Evolutionary conservation across 345 rosid species (phyloP), one percentile per base, ranked within the genome.

Genomic region (Cardamine chenopodiifolia): DNA sequence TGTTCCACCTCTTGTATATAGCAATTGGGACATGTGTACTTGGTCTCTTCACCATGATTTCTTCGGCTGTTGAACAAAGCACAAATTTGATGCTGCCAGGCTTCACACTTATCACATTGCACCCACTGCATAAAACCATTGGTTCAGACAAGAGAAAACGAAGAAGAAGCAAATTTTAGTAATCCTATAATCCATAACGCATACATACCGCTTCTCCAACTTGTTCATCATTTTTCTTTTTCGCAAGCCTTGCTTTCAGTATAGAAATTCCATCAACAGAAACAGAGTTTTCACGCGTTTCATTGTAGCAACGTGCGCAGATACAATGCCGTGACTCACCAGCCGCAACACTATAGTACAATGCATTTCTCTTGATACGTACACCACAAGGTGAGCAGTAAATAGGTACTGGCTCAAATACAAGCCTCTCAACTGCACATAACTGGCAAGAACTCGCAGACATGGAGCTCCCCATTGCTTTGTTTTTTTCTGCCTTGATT

Each of bases 51-150:
- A 7, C 98, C 98, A 80, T 93, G 96, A 83, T 93, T 91, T 74
- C 89, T 83, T 80, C 97, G 78, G 68, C 89, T 91, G 80, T 93
- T 93, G 82, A 93, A 93, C 73, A 93, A 75, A 70, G 94, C 94
- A 78, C 96, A 93, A 19, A 91, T 87, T 74, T 89, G 97, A 85
- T 93, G 98, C 76, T 93, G 97, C 98, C 98, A 93, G 3, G 91
- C 85, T 82, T 91, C 89, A 79, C 97, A 93, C 59, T 93, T 90
- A 84, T 93, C 98, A 83, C 97, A 93, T 84, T 91, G 98, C 81
- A 93, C 98, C 98, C 98, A 93, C 98, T 93, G 89, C 81, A 81
- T 13, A 23, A 42, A 74, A 79, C 66, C 31, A 74, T 75, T 26
- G 50, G 77, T 71, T 22, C 19, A 57, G 54, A 66, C 67, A 60